phyloP scores from a whole-genome alignment of 768 basidiomycete genomes.

The Sarcomyxa edulis region DNA sequence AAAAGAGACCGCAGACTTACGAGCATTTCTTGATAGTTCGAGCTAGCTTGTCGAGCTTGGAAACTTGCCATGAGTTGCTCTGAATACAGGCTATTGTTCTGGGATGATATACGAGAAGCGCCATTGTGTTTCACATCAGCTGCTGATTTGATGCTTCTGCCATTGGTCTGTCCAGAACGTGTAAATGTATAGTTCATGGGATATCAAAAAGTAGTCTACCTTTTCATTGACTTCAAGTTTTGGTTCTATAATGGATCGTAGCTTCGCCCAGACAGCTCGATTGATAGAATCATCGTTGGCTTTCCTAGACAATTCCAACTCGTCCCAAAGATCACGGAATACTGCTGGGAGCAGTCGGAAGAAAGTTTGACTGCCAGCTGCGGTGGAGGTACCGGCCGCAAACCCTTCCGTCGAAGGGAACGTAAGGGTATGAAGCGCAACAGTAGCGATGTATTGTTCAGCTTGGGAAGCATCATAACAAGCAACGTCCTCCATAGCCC shows the following conservation, averaged over 20 bases:
- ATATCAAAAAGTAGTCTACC: too few relatives aligned
- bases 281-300: slow-evolving; percentile 57
- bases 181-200: neutral
- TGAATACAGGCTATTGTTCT: slow-evolving; percentile 19
- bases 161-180: slow-evolving; percentile 12
- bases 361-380: slow-evolving; percentile 51
- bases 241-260: slow-evolving; percentile 58
- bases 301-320: slow-evolving; percentile 67
- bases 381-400: slow-evolving; percentile 39
- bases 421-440: slow-evolving; percentile 77
- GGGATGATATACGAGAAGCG: slow-evolving; percentile 1
- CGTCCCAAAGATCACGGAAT: slow-evolving; percentile 90
- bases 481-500: slow-evolving; percentile 81
- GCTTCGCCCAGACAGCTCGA: slow-evolving; percentile 62
- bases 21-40: slow-evolving; percentile 84
- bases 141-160: slow-evolving; percentile 16
- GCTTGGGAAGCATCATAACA: slow-evolving; percentile 78
- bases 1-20: slow-evolving; percentile 36
- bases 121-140: slow-evolving; percentile 9
- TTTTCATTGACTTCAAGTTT: slow-evolving; percentile 43
- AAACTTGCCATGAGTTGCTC: slow-evolving; percentile 59
- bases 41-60: slow-evolving; percentile 51
- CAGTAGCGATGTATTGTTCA: slow-evolving; percentile 83
- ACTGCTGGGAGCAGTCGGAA: slow-evolving; percentile 76
- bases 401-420: slow-evolving; percentile 65